Base-by-base conservation (phyloP, 306 rosid species). In the Albizia julibrissin region DNA sequence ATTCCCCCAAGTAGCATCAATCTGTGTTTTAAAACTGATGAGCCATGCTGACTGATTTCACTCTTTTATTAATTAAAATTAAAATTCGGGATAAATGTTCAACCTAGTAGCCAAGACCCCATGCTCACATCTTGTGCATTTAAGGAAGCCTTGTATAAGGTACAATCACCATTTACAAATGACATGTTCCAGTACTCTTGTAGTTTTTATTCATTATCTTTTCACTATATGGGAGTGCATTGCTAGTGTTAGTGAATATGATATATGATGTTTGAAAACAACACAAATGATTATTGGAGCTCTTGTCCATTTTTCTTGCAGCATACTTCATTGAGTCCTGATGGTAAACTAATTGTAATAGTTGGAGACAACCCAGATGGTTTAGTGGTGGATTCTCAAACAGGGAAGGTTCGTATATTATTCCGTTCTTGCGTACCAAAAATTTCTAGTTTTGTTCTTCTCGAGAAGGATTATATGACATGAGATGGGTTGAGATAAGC, bases 341-440 rank as follows among this genome's bases (percentile, higher is more conserved):
- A 90, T 86, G 92, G 91, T 50, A 92, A 92, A 82, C 91, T 89
- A 72, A 82, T 92, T 68, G 90, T 58, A 18, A 84, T 92, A 79
- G 98, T 92, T 70, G 98, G 97, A 54, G 98, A 94, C 86, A 85
- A 94, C 82, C 98, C 97, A 10, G 93, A 94, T 24, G 94, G 94
- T 40, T 11, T 91, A 69, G 76, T 94, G 76, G 97, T 89, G 66
- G 94, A 94, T 90, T 90, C 98, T 50, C 98, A 91, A 85, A 87
- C 94, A 26, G 98, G 98, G 84, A 92, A 92, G 98, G 98, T 94
- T 81, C 68, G 85, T 80, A 43, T 34, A 14, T 37, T 54, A 13
- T 43, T 10, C 49, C 37, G 67, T 29, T 50, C 24, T 26, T 74
- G 12, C 22, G 33, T n/a, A 34, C 61, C 40, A 16, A 7, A n/a